A percentile compares a stretch with the other conserved stretches of the same genome.
Evolutionary conservation across 192 early-diverging fungal species (phyloP).

Genomic region (Backusella luteola): DNA sequence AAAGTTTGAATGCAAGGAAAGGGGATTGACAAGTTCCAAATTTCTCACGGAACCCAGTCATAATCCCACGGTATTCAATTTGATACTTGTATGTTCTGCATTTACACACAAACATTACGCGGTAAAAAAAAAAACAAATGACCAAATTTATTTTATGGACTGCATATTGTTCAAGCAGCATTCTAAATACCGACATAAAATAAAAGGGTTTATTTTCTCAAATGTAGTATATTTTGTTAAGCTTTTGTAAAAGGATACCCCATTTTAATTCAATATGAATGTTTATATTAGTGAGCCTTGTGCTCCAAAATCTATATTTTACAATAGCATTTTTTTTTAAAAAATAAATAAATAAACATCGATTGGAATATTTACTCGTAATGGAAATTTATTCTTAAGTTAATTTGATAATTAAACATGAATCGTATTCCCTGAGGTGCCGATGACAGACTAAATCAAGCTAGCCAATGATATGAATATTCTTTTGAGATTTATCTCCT

Average conservation of each 20-base stretch:
- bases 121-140: background rate
- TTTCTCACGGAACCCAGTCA: conserved; percentile 7
- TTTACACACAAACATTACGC: conserved; percentile 2
- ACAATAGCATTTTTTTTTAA: background rate
- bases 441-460: too few relatives aligned
- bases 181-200: background rate
- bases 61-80: conserved; percentile 14
- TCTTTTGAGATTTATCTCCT: background rate
- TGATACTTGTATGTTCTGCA: background rate
- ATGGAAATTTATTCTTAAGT: background rate
- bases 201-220: background rate
- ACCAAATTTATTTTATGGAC: background rate
- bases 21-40: conserved; percentile 1
- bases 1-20: background rate
- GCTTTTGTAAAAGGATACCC: background rate
- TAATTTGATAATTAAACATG: background rate
- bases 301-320: background rate
- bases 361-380: background rate
- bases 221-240: too few relatives aligned
- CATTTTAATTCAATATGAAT: background rate
- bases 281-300: background rate
- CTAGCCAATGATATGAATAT: background rate
- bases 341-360: background rate
- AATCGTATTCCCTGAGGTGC: background rate
- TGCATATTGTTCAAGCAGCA: background rate